Conservation (phyloP, 1,284 basidiomycete species). For the Exobasidium cylindrosporum region DNA sequence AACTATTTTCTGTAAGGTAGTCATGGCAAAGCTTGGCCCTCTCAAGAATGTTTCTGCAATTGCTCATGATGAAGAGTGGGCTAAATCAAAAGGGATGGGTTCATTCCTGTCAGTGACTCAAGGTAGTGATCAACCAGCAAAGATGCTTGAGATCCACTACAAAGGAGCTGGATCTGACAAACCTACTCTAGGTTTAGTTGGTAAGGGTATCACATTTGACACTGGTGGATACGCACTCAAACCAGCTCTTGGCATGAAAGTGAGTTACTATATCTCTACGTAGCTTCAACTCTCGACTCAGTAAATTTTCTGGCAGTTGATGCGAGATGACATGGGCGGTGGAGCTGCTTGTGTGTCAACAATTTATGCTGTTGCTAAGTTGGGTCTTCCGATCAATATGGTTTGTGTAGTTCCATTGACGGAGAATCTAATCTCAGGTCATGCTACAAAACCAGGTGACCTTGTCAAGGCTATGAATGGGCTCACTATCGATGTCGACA, state of each 20-base stretch:
- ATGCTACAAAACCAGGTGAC: conserved; percentile 78
- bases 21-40: conserved; percentile 67
- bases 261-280: too few species aligned
- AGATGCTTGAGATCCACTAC: conserved; percentile 78
- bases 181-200: conserved; percentile 73
- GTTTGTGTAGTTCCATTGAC: conserved; percentile 70
- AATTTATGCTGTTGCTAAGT: conserved; percentile 73
- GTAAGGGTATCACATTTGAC: conserved; percentile 68
- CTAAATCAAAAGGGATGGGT: conserved; percentile 76
- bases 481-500: conserved; percentile 81
- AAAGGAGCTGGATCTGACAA: conserved; percentile 67
- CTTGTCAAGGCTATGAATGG: conserved; percentile 85
- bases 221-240: conserved; percentile 85
- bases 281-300: too few species aligned
- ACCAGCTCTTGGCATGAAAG: conserved; percentile 65
- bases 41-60: conserved; percentile 69
- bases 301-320: too few species aligned
- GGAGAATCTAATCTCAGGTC: conserved; percentile 69
- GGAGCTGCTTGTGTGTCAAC: conserved; percentile 75
- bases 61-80: conserved; percentile 81
- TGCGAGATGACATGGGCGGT: conserved; percentile 53
- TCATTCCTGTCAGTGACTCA: conserved; percentile 83
- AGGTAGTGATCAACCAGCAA: conserved; percentile 77
- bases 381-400: conserved; percentile 75
- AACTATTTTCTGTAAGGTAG: conserved; percentile 70